A percentile compares a stretch with the other conserved stretches of the same genome.
Conservation (phyloP, 2,329 filamentous ascomycete genomes). For the Penicillium sp. region DNA sequence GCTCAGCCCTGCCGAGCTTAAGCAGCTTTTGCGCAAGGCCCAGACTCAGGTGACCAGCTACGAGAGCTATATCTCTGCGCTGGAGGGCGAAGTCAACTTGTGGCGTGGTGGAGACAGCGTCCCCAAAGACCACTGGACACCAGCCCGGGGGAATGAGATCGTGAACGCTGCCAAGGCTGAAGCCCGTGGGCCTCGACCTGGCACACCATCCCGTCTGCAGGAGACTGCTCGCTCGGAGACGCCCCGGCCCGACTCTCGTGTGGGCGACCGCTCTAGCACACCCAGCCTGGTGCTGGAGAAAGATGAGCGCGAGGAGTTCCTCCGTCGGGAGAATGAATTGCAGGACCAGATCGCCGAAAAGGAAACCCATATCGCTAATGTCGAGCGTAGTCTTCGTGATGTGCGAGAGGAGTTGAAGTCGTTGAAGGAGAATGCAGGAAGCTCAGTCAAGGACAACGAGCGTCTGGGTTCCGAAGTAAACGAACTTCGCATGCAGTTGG, state of each 20-base stretch:
- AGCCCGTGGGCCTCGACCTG: constrained; percentile 52
- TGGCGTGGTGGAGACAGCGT: constrained; percentile 91
- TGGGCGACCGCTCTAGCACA: constrained; percentile 83
- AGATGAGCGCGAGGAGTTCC: constrained; percentile 94
- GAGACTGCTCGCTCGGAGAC: constrained; percentile 62
- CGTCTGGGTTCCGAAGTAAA: constrained; percentile 84
- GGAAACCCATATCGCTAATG: constrained; percentile 78
- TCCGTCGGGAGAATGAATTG: constrained; percentile 92
- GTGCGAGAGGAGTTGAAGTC: constrained; percentile 84
- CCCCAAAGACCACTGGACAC: constrained; percentile 86
- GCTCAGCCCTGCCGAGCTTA: constrained; percentile 93
- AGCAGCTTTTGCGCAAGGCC: constrained; percentile 88
- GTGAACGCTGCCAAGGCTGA: constrained; percentile 56
- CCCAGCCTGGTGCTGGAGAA: constrained; percentile 89
- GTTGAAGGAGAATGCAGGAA: constrained; percentile 83
- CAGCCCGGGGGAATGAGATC: constrained; percentile 64
- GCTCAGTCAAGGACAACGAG: constrained; percentile 88
- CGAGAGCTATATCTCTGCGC: constrained; percentile 79
- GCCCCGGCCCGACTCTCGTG: constrained; percentile 66
- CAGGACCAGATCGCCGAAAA: constrained; percentile 96
- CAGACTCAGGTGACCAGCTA: constrained; percentile 88
- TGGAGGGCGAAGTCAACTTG: constrained; percentile 82
- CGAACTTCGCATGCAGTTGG: constrained; percentile 93
- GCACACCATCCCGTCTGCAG: constrained; percentile 50
- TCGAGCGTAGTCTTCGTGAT: constrained; percentile 80